Evolutionary conservation across 345 rosid genomes (phyloP).

Genomic region (Rhodamnia rubescens): DNA sequence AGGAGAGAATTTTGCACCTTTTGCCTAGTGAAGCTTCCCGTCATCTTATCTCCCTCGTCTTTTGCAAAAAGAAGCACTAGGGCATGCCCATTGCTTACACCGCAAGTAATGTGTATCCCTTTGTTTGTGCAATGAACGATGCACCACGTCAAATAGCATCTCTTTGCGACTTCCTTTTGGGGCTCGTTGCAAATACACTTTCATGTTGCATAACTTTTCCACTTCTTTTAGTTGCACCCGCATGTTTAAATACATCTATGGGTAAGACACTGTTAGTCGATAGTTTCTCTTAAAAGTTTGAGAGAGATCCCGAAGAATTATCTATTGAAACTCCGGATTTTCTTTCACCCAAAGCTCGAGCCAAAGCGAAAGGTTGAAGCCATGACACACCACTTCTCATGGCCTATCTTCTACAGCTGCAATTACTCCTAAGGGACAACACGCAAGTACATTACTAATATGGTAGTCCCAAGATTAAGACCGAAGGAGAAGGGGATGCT

Average conservation of each 20-base stretch:
- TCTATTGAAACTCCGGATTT: not conserved
- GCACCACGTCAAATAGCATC: not conserved
- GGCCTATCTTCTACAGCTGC: not conserved
- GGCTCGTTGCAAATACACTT: not conserved
- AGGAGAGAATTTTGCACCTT: not conserved
- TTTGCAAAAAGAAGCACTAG: not conserved
- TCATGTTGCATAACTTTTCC: not conserved
- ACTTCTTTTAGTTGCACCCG: not conserved
- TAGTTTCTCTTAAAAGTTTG: not conserved
- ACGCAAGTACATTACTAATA: not conserved
- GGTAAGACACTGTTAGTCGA: not conserved
- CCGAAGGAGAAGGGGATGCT: not conserved
- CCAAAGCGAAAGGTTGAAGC: not conserved
- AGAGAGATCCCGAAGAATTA: not conserved
- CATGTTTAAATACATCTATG: not conserved
- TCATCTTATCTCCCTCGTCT: not conserved
- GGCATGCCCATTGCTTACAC: not conserved
- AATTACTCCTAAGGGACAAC: not conserved
- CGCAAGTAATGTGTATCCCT: not conserved
- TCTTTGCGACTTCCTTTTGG: not conserved
- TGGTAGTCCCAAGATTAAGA: not conserved
- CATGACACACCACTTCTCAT: not conserved
- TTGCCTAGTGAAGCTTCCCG: not conserved
- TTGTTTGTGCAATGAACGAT: not conserved
- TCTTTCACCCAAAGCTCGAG: not conserved